Evolutionary conservation across 139 green algal genomes (phyloP), one percentile per base, ranked within the genome.

Genomic region (Bryopsis sp.): DNA sequence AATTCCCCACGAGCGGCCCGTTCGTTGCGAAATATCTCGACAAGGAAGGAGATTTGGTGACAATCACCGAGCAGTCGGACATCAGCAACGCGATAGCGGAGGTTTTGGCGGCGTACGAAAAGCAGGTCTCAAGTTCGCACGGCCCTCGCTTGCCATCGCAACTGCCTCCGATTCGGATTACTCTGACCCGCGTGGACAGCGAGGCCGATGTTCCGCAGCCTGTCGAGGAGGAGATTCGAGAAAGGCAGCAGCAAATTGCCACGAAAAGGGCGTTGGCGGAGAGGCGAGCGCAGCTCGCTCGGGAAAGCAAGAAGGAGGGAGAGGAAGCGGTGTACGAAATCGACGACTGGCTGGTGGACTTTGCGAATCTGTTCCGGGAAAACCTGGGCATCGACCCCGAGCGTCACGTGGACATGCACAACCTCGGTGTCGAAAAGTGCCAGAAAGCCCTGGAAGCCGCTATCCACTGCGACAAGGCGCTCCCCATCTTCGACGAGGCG

Each of bases 311-410:
- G 54, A 8, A 32, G 39, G 62, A 63, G 24, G 35, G 70, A 19
- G 77, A 71, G 26, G 70, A 79, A 38, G 68, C 74, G 39, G 72
- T 87, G 36, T 71, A 84, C 38, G 75, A 81, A 64, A 74, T 96
- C 15, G 91, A 97, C 72, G 84, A 91, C 68, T 97, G 89, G 89
- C 82, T 97, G 67, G 50, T 96, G 35, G 81, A 92, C 32, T 96
- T 97, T 83, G 85, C 86, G 2, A 77, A 89, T 48, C 72, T 96
- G 22, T 92, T 96, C 78, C 72, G 86, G 47, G 82, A 91, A 47
- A 74, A 83, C 38, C 78, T 82, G 36, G 74, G 76, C 39, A 80
- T 93, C 59, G 86, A 91, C 47, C 77, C 80, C 15, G 85, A 93
- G 64, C 69, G 60, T 48, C 86, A 91, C 65, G 71, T 93, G 39